These are phyloP conservation scores for Evansstolkia leycettana DNA, from an alignment of 495 filamentous ascomycete species.

Conservation along the genomic window DNA sequence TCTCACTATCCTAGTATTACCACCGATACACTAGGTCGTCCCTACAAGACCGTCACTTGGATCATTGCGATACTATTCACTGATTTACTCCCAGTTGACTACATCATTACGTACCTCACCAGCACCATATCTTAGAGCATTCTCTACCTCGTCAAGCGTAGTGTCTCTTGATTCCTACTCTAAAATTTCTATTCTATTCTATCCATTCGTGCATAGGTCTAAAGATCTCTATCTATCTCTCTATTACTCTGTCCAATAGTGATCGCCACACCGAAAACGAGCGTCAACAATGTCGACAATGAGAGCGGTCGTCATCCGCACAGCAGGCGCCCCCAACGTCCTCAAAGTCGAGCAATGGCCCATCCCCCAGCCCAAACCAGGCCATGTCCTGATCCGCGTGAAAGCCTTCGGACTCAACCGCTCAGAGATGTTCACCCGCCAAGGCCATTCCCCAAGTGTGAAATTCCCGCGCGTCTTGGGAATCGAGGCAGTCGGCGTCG, in stretches of 20 bases:
- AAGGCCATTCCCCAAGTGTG: conserved; percentile 33
- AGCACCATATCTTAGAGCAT: too few species aligned
- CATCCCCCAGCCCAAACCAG: conserved; percentile 21
- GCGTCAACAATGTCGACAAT: conserved; percentile 16
- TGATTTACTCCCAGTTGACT: too few species aligned
- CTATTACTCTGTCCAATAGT: too few species aligned
- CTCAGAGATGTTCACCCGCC: conserved; percentile 43
- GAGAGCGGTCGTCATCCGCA: conserved; percentile 27
- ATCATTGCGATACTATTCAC: too few species aligned
- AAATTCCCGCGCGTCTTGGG: conserved; percentile 36
- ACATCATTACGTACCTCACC: too few species aligned
- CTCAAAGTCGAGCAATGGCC: conserved; percentile 25
- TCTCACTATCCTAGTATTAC: too few species aligned
- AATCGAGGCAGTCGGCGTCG: conserved; percentile 38
- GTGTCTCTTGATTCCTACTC: too few species aligned
- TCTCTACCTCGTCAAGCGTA: too few species aligned
- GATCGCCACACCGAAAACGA: not conserved
- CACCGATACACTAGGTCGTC: too few species aligned
- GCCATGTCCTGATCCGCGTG: conserved; percentile 35
- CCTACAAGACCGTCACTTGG: too few species aligned
- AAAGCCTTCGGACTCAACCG: conserved; percentile 43
- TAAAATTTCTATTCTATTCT: not conserved
- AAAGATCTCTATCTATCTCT: too few species aligned
- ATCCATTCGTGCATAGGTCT: too few species aligned
- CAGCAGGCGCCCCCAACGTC: conserved; percentile 21